Percentiles rank a stretch among this genome's conserved stretches.
These are phyloP conservation scores for Diplocarpon mali DNA, from an alignment of 2,329 filamentous ascomycete genomes.

Conservation along the genomic window DNA sequence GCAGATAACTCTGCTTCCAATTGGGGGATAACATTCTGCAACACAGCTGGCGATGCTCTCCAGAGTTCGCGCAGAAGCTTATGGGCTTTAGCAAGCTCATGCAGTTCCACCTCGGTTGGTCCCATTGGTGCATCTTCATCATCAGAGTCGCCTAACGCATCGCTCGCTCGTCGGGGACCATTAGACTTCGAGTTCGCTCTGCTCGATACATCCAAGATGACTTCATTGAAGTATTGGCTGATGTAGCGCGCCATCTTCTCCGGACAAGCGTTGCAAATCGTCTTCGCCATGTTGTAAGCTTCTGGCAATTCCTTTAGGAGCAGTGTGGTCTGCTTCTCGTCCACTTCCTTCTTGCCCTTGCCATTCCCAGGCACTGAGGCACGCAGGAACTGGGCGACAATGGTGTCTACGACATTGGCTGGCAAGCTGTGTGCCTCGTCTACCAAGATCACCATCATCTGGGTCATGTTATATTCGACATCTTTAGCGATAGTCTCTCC, in stretches of 20 bases:
- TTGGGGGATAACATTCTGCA: constrained; percentile 89
- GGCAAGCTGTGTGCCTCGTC: constrained; percentile 76
- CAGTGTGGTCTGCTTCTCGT: constrained; percentile 72
- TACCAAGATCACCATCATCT: constrained; percentile 72
- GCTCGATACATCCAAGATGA: constrained; percentile 74
- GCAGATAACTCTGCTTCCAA: constrained; percentile 85
- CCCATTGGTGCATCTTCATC: constrained; percentile 49
- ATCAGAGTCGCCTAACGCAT: constrained; percentile 49
- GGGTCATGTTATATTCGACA: constrained; percentile 84
- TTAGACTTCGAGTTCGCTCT: constrained; percentile 37
- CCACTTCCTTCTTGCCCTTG: constrained; percentile 43
- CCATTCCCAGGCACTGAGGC: constrained; percentile 59
- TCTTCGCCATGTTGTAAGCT: constrained; percentile 94
- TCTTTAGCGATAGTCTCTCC: constrained; percentile 85
- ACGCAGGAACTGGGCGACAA: constrained; percentile 90
- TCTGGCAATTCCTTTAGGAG: constrained; percentile 80
- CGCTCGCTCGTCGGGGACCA: constrained; percentile 37
- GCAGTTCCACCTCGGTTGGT: constrained; percentile 72
- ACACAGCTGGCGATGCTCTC: constrained; percentile 77
- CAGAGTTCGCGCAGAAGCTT: constrained; percentile 82
- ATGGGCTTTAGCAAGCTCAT: constrained; percentile 83
- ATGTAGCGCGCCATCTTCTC: constrained; percentile 94
- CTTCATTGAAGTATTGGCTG: constrained; percentile 93
- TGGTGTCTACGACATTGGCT: constrained; percentile 74
- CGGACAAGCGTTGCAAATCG: constrained; percentile 76